Base-by-base conservation (phyloP, 495 filamentous ascomycete genomes). In the Aspergillus kassunensis region DNA sequence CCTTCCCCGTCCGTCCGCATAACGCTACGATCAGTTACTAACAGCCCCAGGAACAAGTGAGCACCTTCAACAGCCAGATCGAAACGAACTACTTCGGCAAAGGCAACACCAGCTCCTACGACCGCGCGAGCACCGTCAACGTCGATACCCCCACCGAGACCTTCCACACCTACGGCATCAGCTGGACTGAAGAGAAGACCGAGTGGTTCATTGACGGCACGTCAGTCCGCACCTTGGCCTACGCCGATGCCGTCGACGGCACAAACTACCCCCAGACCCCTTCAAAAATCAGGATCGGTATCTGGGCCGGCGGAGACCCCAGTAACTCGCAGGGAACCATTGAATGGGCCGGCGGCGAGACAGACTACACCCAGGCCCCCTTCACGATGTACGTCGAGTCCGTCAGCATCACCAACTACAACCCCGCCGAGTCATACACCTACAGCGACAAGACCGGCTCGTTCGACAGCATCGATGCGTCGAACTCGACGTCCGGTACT, bases 61-160 rank as follows among this genome's bases (percentile, higher is more conserved):
- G 55, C 59, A 67, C 72, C 34, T 62, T 27, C 35, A 41, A 50
- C 42, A 72, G 57, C 51, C 63, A 84, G 44, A 84, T 95, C 16
- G 85, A 96, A 72, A 89, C 84, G 56, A 96, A 97, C 69, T 98
- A 93, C 73, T 98, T 96, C 62, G 88, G 89, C 64, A 95, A 96
- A 72, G 93, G 90, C 18, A 82, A 89, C 53, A 90, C 88, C 4
- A 69, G 75, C 24, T 78, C 78, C 15, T 95, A 91, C 66, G 83
- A 95, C 71, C 89, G 90, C 47, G 88, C 80, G 19, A 73, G 70
- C 24, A 79, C 77, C 57, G 72, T 80, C 53, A 55, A 62, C 2
- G 75, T 86, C 31, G 70, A 69, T 11, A 79, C 78, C 56, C 84
- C 90, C 37, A 83, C 90, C 61, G 73, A 66, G 4, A 61, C 69